phyloP scores from a whole-genome alignment of 257 asterid genomes.

The Schizonepeta tenuifolia region DNA sequence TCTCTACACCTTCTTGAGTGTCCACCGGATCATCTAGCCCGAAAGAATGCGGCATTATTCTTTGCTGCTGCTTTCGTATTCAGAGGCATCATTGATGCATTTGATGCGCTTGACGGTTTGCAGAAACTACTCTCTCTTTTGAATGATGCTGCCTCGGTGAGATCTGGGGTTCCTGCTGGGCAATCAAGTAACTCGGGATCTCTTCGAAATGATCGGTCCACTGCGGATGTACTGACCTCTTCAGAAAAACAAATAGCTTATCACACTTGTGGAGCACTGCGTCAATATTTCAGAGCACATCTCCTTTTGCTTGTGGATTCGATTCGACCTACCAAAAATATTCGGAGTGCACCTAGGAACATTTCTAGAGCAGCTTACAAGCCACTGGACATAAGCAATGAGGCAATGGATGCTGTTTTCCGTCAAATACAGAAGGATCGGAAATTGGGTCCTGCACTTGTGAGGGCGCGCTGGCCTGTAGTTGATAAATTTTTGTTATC shows the following conservation, averaged over 20 bases:
- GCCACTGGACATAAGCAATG: slow-evolving; percentile 93
- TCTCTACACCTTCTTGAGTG: slow-evolving; percentile 91
- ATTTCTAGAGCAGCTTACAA: slow-evolving; percentile 83
- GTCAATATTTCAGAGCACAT: slow-evolving; percentile 95
- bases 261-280: slow-evolving; percentile 89
- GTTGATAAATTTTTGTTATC: slow-evolving; percentile 77
- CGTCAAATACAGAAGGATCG: slow-evolving; percentile 94
- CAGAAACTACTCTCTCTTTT: slow-evolving; percentile 80
- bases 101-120: slow-evolving; percentile 90
- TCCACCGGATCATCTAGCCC: slow-evolving; percentile 80
- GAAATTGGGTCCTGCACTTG: slow-evolving; percentile 87
- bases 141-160: slow-evolving; percentile 95
- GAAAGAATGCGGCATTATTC: slow-evolving; percentile 92
- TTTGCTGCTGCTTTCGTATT: slow-evolving; percentile 93
- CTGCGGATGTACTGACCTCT: slow-evolving; percentile 86
- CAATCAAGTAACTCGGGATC: slow-evolving; percentile 64
- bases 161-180: slow-evolving; percentile 87
- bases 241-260: slow-evolving; percentile 96
- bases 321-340: slow-evolving; percentile 76
- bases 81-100: slow-evolving; percentile 88
- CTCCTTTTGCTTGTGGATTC: slow-evolving; percentile 84
- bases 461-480: slow-evolving; percentile 85
- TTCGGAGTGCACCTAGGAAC: slow-evolving; percentile 81
- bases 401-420: slow-evolving; percentile 88
- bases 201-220: slow-evolving; percentile 81